Base-by-base conservation (phyloP, 805 yeast genomes). In the Zygosaccharomyces bisporus region DNA sequence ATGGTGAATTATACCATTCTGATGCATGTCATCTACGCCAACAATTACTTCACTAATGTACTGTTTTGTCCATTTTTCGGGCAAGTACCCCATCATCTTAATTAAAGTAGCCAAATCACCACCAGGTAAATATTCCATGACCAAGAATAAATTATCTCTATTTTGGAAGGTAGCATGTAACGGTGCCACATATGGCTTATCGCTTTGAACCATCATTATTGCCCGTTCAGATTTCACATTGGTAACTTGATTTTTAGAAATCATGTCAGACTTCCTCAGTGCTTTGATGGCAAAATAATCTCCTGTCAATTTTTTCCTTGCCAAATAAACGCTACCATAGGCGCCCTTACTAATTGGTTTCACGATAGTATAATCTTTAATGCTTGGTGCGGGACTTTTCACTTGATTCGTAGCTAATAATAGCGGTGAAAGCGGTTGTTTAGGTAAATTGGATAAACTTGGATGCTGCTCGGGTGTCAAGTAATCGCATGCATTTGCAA, bases 271-370 rank as follows among this genome's bases (percentile, higher is more conserved):
- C 64, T 93, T 93, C 55, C 82, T 86, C 50, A 93, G 69, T 10
- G 88, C 93, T 63, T 93, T 93, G 50, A 93, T 89, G 0, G 99
- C 99, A 55, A 86, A 91, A 63, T 89, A 86, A 51, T 95, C 99
- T 4, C 97, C 96, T 0, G 97, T 91, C 9, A 84, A 65, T 55
- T 80, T 83, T 57, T 93, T 76, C 52, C 82, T 80, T 0, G 96
- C 90, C 6, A 93, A 71, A 63, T 81, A 93, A 2, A 93, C 99
- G 29, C 95, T 84, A 0, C 99, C 99, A 72, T 90, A 93, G 0
- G 99, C 99, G 33, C 99, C 99, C 58, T 88, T 86, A 57, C 96
- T 87, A 41, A 93, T 88, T 0, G 99, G 96, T 61, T 89, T 88
- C 44, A 93, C 70, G 23, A 93, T 78, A 55, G 88, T 96, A 64